Evolutionary conservation across 306 rosid species (phyloP).

Genomic region (Pueraria montana): DNA sequence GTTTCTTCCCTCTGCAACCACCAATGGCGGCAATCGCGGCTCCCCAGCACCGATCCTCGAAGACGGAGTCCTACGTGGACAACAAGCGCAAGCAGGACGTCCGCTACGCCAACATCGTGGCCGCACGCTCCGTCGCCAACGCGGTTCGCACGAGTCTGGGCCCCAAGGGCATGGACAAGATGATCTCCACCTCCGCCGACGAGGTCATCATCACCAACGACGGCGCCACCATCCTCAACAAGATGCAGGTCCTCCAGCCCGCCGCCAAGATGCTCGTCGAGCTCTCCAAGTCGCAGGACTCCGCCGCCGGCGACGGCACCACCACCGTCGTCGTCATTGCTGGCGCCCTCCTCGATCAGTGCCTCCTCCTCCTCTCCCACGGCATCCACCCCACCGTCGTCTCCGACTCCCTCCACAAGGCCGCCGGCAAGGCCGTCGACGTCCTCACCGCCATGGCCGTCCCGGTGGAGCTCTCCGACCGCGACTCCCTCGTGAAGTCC

Average conservation of each 20-base stretch:
- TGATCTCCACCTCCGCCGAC: conserved; percentile 90
- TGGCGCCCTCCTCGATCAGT: conserved; percentile 78
- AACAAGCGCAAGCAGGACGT: conserved; percentile 99
- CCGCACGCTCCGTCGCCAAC: conserved; percentile 87
- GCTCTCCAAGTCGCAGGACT: conserved; percentile 92
- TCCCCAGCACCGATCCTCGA: conserved; percentile 69
- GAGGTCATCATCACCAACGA: conserved; percentile 98
- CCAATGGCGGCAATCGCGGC: conserved; percentile 82
- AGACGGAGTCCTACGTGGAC: conserved; percentile 89
- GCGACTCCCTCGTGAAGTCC: conserved; percentile 83
- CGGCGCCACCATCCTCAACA: conserved; percentile 98
- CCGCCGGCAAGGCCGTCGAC: conserved; percentile 79
- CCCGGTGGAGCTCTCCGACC: conserved; percentile 90
- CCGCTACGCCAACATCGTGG: conserved; percentile 85
- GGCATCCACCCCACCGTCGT: conserved; percentile 94
- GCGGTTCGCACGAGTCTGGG: conserved; percentile 97
- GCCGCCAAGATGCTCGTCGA: conserved; percentile 99
- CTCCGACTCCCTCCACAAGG: conserved; percentile 87
- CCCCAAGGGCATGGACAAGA: conserved; percentile 98
- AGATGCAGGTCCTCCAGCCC: conserved; percentile 97
- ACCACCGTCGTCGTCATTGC: conserved; percentile 96
- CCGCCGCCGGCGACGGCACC: conserved; percentile 97
- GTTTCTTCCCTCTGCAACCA: conserved; percentile 24
- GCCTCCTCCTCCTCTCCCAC: conserved; percentile 75
- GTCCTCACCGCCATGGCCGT: conserved; percentile 94